Conservation (phyloP, 345 rosid species). For the Rhodamnia rubescens region DNA sequence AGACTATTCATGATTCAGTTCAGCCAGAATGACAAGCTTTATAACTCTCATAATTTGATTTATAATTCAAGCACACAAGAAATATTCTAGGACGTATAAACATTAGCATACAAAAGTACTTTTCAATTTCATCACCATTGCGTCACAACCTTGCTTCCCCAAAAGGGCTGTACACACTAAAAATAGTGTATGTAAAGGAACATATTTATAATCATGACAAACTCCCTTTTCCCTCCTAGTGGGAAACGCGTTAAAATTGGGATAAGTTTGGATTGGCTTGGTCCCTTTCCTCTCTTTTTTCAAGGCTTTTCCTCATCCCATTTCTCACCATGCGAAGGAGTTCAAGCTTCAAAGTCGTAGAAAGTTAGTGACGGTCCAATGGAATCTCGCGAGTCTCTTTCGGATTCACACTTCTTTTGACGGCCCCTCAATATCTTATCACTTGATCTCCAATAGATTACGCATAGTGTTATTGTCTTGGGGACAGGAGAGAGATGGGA, state of each 20-base stretch:
- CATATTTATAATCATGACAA: not conserved
- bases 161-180: not conserved
- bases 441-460: not conserved
- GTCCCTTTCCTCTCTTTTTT: not conserved
- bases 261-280: not conserved
- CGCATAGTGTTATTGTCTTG: too few relatives aligned
- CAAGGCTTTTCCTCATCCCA: not conserved
- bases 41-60: not conserved
- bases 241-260: not conserved
- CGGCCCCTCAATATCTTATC: not conserved
- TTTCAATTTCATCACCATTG: not conserved
- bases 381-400: not conserved
- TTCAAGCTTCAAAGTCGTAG: not conserved
- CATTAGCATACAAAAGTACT: not conserved
- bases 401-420: not conserved
- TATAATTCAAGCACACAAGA: too few relatives aligned
- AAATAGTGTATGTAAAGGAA: not conserved
- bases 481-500: conserved; percentile 35
- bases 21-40: too few relatives aligned
- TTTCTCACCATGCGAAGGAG: not conserved
- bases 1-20: not conserved
- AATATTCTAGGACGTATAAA: not conserved
- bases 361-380: not conserved
- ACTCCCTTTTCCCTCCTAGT: not conserved
- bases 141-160: not conserved